phyloP scores from a whole-genome alignment of 2,329 filamentous ascomycete genomes.

The Colletotrichum sp. region DNA sequence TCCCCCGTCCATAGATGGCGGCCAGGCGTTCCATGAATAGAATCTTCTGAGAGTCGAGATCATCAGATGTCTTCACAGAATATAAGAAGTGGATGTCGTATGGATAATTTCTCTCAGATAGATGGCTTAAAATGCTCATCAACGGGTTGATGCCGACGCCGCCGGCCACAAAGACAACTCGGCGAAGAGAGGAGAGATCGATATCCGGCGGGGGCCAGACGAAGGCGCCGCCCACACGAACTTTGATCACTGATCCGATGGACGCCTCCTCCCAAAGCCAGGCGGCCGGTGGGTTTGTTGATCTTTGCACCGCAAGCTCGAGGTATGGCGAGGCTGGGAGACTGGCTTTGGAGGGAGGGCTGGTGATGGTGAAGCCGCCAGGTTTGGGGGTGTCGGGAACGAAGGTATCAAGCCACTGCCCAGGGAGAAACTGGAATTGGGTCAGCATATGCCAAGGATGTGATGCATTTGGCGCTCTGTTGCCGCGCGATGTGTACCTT shows the following conservation, averaged over 20 bases:
- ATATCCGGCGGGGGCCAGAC: conserved; percentile 66
- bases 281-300: conserved; percentile 72
- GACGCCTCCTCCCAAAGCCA: conserved; percentile 72
- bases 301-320: conserved; percentile 79
- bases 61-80: conserved; percentile 45
- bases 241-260: conserved; percentile 55
- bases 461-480: background rate
- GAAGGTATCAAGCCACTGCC: conserved; percentile 88
- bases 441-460: background rate
- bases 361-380: conserved; percentile 89
- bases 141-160: conserved; percentile 85
- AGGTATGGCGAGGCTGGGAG: conserved; percentile 52
- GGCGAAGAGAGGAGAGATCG: conserved; percentile 49
- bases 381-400: conserved; percentile 71
- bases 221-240: conserved; percentile 83
- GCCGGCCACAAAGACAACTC: conserved; percentile 77
- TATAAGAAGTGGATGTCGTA: conserved; percentile 66
- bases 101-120: conserved; percentile 45
- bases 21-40: conserved; percentile 57
- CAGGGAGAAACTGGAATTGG: conserved; percentile 70
- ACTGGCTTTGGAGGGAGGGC: conserved; percentile 63
- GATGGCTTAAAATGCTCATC: conserved; percentile 71
- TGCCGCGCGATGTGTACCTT: conserved; percentile 41
- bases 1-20: conserved; percentile 39
- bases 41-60: conserved; percentile 37